Evolutionary conservation across 345 rosid genomes (phyloP), one percentile per base, ranked within the genome.

Genomic region (Citrus sinensis): DNA sequence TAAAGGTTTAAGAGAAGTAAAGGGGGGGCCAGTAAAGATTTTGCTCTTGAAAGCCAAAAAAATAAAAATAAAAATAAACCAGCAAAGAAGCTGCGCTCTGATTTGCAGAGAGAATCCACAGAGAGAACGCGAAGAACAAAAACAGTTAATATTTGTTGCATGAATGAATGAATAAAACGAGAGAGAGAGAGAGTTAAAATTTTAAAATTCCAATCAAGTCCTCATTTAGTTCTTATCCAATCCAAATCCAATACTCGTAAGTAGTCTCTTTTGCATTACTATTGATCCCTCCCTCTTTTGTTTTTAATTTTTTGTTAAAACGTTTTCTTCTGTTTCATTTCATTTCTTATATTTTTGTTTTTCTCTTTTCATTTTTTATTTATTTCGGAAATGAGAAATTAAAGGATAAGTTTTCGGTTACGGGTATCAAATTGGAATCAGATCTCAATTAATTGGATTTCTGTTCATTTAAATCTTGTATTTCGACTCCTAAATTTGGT

Each of bases 41-140:
- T 83, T 79, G 87, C 83, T 82, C 69, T 67, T 76, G 62, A 78
- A 82, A 74, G 88, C 92, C 89, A 80, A 87, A 83, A 75, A 78
- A 65, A 78, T 7, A 59, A 61, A 61, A 61, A 39, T 16, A 40
- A 74, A 64, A 49, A 51, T 8, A 60, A 60, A 49, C 74, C 32
- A 24, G 74, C 58, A 2, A 62, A 39, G n/a, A 72, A 68, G 80
- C 82, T 70, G 72, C 73, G 46, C 80, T 90, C 90, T 87, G 92
- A 85, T 93, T 90, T 88, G 91, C 91, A 82, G 90, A 82, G 91
- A 86, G 87, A 88, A 88, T 84, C 90, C 80, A 71, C 60, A 46
- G 66, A 73, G 9, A 61, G 82, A 88, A 87, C 87, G 83, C 87
- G 82, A 88, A 87, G 88, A 85, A 77, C 89, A 70, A 85, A 83